These are phyloP conservation scores for Laguncularia racemosa DNA, from an alignment of 345 rosid genomes.

Conservation along the genomic window DNA sequence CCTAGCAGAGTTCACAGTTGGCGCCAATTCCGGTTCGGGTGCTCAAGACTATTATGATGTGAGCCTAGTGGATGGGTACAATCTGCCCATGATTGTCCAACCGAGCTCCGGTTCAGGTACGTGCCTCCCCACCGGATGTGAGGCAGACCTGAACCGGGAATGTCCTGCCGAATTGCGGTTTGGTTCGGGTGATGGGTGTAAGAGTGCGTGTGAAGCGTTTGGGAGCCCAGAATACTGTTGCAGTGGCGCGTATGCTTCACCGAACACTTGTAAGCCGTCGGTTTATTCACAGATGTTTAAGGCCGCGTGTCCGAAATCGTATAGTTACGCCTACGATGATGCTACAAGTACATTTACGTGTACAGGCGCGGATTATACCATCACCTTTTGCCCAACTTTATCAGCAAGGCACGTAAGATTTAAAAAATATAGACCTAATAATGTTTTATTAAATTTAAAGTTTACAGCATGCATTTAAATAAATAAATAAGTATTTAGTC, in stretches of 20 bases:
- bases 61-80: slow-evolving; percentile 38
- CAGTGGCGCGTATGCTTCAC: slow-evolving; percentile 40
- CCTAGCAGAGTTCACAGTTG: slow-evolving; percentile 30
- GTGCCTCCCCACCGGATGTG: slow-evolving; percentile 53
- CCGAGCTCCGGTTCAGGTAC: slow-evolving; percentile 30
- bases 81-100: slow-evolving; percentile 23
- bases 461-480: neutral
- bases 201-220: slow-evolving; percentile 71
- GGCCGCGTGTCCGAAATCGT: slow-evolving; percentile 57
- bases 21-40: slow-evolving; percentile 11
- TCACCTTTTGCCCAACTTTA: slow-evolving; percentile 54
- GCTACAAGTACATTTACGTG: slow-evolving; percentile 67
- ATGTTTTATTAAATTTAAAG: neutral
- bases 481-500: neutral
- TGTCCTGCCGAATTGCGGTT: slow-evolving; percentile 51
- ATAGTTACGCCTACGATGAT: slow-evolving; percentile 76
- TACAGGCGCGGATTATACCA: slow-evolving; percentile 37
- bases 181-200: slow-evolving; percentile 39
- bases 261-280: slow-evolving; percentile 53
- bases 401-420: slow-evolving; percentile 17
- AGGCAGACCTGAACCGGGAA: slow-evolving; percentile 38
- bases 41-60: slow-evolving; percentile 30
- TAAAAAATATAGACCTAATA: too few relatives aligned
- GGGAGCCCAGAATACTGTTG: slow-evolving; percentile 55
- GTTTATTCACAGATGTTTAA: slow-evolving; percentile 49